phyloP scores from a whole-genome alignment of 805 yeast species.

The Candida namnaoensis region DNA sequence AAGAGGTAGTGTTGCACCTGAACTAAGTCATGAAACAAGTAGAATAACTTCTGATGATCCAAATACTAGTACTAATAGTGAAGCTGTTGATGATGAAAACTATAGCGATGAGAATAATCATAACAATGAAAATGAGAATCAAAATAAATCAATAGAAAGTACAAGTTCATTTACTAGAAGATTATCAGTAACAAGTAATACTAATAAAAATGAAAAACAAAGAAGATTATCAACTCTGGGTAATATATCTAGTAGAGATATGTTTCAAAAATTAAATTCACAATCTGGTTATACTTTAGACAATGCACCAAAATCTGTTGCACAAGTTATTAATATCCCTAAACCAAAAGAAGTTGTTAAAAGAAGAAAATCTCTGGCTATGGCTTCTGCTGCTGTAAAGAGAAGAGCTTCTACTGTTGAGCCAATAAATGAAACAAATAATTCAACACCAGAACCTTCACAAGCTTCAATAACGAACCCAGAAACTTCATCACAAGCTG shows the following conservation, averaged over 20 bases:
- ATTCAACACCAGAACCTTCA: no score
- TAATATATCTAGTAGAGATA: slow-evolving; percentile 21
- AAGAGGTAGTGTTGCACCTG: slow-evolving; percentile 13
- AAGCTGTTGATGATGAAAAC: slow-evolving; percentile 1
- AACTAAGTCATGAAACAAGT: neutral
- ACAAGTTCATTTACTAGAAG: slow-evolving; percentile 5
- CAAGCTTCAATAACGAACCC: no score
- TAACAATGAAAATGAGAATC: slow-evolving; percentile 2
- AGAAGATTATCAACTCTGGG: slow-evolving; percentile 31
- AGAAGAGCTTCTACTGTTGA: slow-evolving; percentile 1
- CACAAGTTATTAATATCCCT: slow-evolving; percentile 22
- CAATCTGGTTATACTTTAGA: slow-evolving; percentile 1
- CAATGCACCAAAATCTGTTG: slow-evolving; percentile 2
- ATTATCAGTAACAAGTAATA: slow-evolving; percentile 6
- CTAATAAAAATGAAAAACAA: slow-evolving; percentile 16
- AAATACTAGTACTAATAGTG: neutral
- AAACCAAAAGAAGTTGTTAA: slow-evolving; percentile 2
- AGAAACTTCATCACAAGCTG: no score
- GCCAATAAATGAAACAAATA: neutral
- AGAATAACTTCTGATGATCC: neutral
- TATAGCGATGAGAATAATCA: slow-evolving; percentile 1
- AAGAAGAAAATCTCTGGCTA: slow-evolving; percentile 4
- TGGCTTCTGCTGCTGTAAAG: neutral
- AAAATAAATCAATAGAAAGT: slow-evolving; percentile 4
- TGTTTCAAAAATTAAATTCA: slow-evolving; percentile 19